phyloP scores from a whole-genome alignment of 805 yeast genomes.

The Isabelozyma rhagii region DNA sequence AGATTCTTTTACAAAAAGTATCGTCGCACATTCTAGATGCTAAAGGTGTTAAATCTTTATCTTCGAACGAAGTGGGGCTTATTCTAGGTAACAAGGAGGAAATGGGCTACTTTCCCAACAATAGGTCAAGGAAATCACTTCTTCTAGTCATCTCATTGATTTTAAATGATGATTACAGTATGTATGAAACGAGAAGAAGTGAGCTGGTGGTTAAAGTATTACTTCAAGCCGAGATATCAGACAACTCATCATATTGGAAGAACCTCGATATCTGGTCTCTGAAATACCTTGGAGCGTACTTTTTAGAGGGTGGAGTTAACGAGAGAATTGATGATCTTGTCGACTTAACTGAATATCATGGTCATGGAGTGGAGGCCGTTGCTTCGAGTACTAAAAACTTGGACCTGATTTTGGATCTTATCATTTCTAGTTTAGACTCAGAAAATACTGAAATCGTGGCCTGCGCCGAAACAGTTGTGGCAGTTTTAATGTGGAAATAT shows the following conservation, averaged over 20 bases:
- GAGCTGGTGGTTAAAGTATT: constrained; percentile 5
- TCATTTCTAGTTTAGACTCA: constrained; percentile 14
- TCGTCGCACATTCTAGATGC: neutral
- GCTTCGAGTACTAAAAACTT: constrained; percentile 14
- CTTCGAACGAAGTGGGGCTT: neutral
- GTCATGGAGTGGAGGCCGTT: constrained; percentile 11
- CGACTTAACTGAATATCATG: constrained; percentile 3
- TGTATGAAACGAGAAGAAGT: constrained; percentile 2
- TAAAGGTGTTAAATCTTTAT: neutral
- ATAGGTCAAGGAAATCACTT: neutral
- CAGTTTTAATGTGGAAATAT: constrained; percentile 32
- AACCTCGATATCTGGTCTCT: constrained; percentile 21
- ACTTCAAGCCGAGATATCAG: neutral
- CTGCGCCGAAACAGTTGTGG: constrained; percentile 38
- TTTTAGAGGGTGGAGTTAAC: constrained; percentile 15
- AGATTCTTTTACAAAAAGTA: neutral
- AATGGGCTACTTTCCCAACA: neutral
- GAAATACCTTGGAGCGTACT: constrained; percentile 17
- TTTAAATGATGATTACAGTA: neutral
- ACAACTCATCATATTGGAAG: constrained; percentile 3
- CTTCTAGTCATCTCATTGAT: neutral
- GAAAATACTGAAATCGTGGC: constrained; percentile 16
- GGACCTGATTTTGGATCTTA: constrained; percentile 20
- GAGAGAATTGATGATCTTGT: constrained; percentile 3
- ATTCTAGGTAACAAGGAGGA: neutral